These are phyloP conservation scores for Blakeslea trispora DNA, from an alignment of 371 early-diverging fungal species.

Conservation along the genomic window DNA sequence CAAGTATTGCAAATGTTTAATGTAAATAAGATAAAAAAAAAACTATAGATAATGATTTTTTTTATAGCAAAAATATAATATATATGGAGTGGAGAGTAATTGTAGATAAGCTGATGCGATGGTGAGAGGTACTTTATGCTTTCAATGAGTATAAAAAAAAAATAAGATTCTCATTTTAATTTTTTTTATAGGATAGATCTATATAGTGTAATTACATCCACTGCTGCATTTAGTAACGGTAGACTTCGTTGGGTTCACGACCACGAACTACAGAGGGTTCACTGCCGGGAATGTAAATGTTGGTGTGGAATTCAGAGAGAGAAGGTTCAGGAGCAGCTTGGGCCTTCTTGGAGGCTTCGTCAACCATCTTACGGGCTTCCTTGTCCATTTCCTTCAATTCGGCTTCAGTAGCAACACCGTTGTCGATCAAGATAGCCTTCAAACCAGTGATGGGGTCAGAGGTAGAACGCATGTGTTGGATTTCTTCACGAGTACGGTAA, in stretches of 20 bases:
- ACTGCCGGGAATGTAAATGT: slow-evolving; percentile 82
- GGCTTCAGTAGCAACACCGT: slow-evolving; percentile 76
- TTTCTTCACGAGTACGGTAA: slow-evolving; percentile 97
- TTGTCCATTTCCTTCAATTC: slow-evolving; percentile 94
- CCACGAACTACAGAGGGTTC: slow-evolving; percentile 80
- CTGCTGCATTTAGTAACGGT: slow-evolving; percentile 28
- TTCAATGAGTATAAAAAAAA: no score
- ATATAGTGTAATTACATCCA: not conserved
- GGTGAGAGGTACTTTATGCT: not conserved
- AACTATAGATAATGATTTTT: no score
- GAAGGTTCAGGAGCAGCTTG: slow-evolving; percentile 86
- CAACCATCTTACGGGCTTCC: slow-evolving; percentile 82
- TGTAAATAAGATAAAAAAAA: no score
- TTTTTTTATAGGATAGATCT: not conserved
- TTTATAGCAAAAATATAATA: no score
- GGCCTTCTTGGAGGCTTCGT: slow-evolving; percentile 83
- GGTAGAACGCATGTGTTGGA: slow-evolving; percentile 94
- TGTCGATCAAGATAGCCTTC: slow-evolving; percentile 78
- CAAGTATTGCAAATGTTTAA: no score
- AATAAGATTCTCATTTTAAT: not conserved
- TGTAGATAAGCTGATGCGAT: no score
- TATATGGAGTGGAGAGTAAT: no score
- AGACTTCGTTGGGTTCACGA: slow-evolving; percentile 72
- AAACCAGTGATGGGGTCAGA: slow-evolving; percentile 93
- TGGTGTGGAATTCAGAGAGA: slow-evolving; percentile 71